Evolutionary conservation across 1,139 yeast species (phyloP), one percentile per base, ranked within the genome.

Genomic region (Candida sp.): DNA sequence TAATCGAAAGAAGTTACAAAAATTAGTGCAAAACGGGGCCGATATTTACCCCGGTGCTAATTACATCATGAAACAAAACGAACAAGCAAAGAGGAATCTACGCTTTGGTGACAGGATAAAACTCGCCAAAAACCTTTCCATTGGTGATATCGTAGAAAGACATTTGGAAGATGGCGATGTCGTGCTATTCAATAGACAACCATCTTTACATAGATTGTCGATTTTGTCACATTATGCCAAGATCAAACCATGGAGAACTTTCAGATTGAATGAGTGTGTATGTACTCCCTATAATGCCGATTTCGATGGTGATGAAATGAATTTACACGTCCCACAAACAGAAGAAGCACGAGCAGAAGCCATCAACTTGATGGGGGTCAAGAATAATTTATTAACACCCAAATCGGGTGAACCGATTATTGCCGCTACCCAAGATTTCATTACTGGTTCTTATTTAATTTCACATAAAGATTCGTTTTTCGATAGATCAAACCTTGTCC

Each of bases 281-380:
- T 95, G 99, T 73, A 93, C 99, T 0, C 99, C 99, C 1, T 95
- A 93, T 68, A 95, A 95, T 65, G 99, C 99, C 36, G 99, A 95
- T 79, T 95, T 95, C 61, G 99, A 95, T 66, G 99, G 99, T 65
- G 99, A 95, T 68, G 99, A 95, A 68, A 95, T 95, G 99, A 95
- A 95, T 64, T 75, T 95, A 61, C 99, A 95, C 61, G 99, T 95
- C 37, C 99, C 99, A 2, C 99, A 95, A 68, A 93, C 99, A 0
- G 99, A 95, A 66, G 99, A 95, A 66, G 99, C 99, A 1, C 75
- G 99, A 54, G 96, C 99, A 0, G 99, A 95, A 66, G 99, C 99
- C 15, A 89, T 93, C 64, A 88, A 88, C 57, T 75, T 95, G 56
- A 95, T 95, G 99, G 99, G 99, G 42, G 99, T 95, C 38, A 95